phyloP scores from a whole-genome alignment of 305 asterid genomes.

The Fraxinus baroniana region DNA sequence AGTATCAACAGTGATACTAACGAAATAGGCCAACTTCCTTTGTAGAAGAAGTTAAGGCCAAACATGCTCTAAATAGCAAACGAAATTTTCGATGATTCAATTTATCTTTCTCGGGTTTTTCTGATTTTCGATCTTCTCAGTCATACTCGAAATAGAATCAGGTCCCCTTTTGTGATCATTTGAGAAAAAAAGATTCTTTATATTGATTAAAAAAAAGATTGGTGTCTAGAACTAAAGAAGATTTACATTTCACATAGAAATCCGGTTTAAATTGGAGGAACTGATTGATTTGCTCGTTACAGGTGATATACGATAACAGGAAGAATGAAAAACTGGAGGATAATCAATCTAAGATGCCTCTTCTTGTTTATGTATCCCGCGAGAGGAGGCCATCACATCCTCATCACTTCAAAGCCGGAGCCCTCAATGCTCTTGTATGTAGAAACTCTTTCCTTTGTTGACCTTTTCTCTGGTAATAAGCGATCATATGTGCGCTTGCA shows the following conservation, averaged over 20 bases:
- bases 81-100: too few relatives aligned
- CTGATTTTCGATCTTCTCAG: too few relatives aligned
- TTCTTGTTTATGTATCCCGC: conserved; percentile 55
- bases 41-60: too few relatives aligned
- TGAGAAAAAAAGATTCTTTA: neutral
- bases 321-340: conserved; percentile 28
- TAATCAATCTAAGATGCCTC: conserved; percentile 38
- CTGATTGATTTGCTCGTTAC: neutral
- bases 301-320: conserved; percentile 60
- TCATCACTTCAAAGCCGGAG: conserved; percentile 73
- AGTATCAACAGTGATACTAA: too few relatives aligned
- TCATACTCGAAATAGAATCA: too few relatives aligned
- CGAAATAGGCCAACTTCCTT: too few relatives aligned
- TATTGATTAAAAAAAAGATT: too few relatives aligned
- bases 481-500: too few relatives aligned
- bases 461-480: neutral
- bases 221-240: neutral
- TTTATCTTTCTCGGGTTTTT: too few relatives aligned
- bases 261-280: neutral
- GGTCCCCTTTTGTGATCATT: neutral
- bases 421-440: conserved; percentile 59
- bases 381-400: conserved; percentile 33
- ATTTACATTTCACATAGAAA: neutral
- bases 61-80: too few relatives aligned
- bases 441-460: neutral